A percentile compares a stretch with the other conserved stretches of the same genome.
Evolutionary conservation across 2,329 filamentous ascomycete species (phyloP).

Genomic region (Fusarium succisae): DNA sequence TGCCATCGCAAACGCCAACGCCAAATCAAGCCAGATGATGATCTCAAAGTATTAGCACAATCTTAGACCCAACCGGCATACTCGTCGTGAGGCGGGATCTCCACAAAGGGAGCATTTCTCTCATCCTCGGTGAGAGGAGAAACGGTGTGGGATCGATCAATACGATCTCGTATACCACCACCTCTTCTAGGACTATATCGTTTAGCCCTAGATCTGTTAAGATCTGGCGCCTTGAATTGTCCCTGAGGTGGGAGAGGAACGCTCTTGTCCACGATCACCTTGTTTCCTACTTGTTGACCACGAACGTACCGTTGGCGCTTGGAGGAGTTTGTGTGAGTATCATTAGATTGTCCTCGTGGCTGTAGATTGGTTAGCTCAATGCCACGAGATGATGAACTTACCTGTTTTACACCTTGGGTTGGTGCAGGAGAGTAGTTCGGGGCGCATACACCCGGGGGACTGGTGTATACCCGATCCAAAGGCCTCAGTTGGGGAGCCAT

Average conservation of each 20-base stretch:
- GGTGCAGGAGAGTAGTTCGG: neutral
- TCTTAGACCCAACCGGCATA: neutral
- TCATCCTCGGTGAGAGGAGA: conserved; percentile 16
- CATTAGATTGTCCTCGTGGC: neutral
- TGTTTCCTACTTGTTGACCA: neutral
- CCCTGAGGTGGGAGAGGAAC: neutral
- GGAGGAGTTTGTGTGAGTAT: neutral
- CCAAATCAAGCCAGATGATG: neutral
- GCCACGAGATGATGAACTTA: neutral
- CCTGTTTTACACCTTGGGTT: neutral
- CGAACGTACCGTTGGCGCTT: neutral
- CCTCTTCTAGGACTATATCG: neutral
- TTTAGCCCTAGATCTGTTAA: neutral
- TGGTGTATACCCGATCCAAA: neutral
- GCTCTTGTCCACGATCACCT: neutral
- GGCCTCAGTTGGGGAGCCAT: neutral
- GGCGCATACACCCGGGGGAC: neutral
- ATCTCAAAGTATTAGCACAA: neutral
- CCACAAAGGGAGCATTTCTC: neutral
- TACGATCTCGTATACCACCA: neutral
- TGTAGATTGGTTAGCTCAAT: conserved; percentile 8
- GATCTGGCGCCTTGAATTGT: neutral
- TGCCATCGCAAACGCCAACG: neutral
- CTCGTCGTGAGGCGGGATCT: neutral
- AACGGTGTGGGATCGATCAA: neutral